Base-by-base conservation (phyloP, 495 filamentous ascomycete species). In the Penicillium cataractarum region DNA sequence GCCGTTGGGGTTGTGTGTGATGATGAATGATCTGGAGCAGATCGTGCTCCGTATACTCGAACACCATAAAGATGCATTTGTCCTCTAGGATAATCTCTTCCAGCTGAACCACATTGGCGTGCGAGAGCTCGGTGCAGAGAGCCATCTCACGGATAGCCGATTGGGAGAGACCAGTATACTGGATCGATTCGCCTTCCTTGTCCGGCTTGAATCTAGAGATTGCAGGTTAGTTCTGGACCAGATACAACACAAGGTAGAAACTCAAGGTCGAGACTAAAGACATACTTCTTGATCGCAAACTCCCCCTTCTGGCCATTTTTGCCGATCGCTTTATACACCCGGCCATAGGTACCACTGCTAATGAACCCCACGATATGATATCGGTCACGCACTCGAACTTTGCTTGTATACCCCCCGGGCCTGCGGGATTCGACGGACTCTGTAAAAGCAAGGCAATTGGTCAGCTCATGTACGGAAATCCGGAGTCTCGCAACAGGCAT, bases 41-140 rank as follows among this genome's bases (percentile, higher is more conserved):
- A 73, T 99, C 95, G 76, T 90, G 95, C 76, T 99, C 95, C 65
- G 93, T 94, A 71, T 97, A 99, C 76, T 98, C 95, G 70, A 99
- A 99, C 21, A 99, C 93, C 92, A 99, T 99, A 77, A 93, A 98
- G 70, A 99, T 99, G 80, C 93, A 97, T 78, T 97, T 98, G 76
- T 96, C 92, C 77, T 99, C 93, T 15, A 99, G 81, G 70, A 98
- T 97, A 68, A 97, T 99, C 75, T 99, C 95, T 65, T 94, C 86
- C 31, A 97, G 83, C 61, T 89, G 86, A 69, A 99, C 94, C 48
- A 99, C 89, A 71, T 98, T 97, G 55, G 84, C 80, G 74, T 99
- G 93, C 22, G 84, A 86, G 12, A 98, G 84, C 69, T 98, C 96
- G 60, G 92, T 93, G 71, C 95, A 99, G 6, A 99, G 83, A n/a